Conservation (phyloP, 495 filamentous ascomycete genomes). For the Daldinia concentrica region DNA sequence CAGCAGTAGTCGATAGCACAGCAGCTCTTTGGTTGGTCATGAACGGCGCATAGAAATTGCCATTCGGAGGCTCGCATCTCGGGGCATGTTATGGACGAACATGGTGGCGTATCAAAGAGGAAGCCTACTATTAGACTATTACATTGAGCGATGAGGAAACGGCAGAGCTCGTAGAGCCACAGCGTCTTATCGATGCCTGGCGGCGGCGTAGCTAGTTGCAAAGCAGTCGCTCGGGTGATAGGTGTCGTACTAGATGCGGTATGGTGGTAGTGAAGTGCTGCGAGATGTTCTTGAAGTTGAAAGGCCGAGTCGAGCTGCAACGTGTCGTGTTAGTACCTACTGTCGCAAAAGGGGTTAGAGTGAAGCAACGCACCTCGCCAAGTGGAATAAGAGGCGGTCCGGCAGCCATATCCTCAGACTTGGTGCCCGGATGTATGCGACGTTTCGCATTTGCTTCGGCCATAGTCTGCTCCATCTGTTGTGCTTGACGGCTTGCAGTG, state of each 20-base stretch:
- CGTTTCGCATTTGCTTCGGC: slow-evolving; percentile 69
- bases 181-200: slow-evolving; percentile 81
- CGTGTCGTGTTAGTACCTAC: neutral
- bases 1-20: slow-evolving; percentile 99
- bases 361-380: slow-evolving; percentile 68
- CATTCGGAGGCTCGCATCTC: slow-evolving; percentile 99
- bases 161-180: slow-evolving; percentile 98
- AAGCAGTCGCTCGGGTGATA: slow-evolving; percentile 76
- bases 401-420: slow-evolving; percentile 86
- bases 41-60: slow-evolving; percentile 98
- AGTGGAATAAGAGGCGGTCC: slow-evolving; percentile 89
- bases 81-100: slow-evolving; percentile 85
- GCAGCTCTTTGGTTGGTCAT: slow-evolving; percentile 92
- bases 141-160: slow-evolving; percentile 90
- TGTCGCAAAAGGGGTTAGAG: slow-evolving; percentile 6
- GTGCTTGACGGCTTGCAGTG: slow-evolving; percentile 59
- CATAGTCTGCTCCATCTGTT: slow-evolving; percentile 66
- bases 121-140: slow-evolving; percentile 92
- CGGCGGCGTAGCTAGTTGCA: slow-evolving; percentile 78
- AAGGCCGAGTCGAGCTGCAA: slow-evolving; percentile 90
- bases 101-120: slow-evolving; percentile 87
- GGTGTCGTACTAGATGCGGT: slow-evolving; percentile 71
- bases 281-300: slow-evolving; percentile 97
- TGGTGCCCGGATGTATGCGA: slow-evolving; percentile 92
- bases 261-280: slow-evolving; percentile 84